Evolutionary conservation across 768 basidiomycete species (phyloP).

Genomic region (Kondoa subrosea): DNA sequence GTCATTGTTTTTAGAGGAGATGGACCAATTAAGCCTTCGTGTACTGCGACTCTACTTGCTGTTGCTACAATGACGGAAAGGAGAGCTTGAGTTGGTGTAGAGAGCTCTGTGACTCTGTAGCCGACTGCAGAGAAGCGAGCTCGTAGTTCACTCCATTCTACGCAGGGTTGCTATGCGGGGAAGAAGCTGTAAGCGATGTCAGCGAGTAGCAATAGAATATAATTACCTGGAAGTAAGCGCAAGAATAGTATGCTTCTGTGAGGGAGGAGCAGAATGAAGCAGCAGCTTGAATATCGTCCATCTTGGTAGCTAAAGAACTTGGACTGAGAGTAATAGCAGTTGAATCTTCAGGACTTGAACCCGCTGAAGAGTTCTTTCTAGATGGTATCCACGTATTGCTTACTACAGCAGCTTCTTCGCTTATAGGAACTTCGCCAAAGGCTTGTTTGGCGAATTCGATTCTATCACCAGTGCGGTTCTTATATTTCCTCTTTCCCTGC

Average conservation of each 20-base stretch:
- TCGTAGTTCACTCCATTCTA: neutral
- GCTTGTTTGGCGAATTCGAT: neutral
- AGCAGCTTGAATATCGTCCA: neutral
- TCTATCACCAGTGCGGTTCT: neutral
- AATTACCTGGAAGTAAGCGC: neutral
- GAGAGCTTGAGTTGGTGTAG: neutral
- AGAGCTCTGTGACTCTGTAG: neutral
- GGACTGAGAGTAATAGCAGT: neutral
- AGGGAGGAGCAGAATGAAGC: neutral
- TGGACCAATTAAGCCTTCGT: neutral
- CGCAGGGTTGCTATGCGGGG: neutral
- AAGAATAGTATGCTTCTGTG: neutral
- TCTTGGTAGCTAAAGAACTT: neutral
- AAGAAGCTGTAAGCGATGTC: too few species aligned
- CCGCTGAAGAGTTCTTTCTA: too few species aligned
- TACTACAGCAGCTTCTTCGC: neutral
- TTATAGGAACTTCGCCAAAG: neutral
- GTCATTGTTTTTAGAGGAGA: neutral
- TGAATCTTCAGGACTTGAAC: neutral
- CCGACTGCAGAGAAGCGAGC: neutral
- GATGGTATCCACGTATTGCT: neutral
- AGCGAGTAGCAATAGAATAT: too few species aligned
- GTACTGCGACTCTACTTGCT: neutral
- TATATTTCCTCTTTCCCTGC: neutral
- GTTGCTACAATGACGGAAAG: neutral